Evolutionary conservation across 2,329 filamentous ascomycete species (phyloP), one percentile per base, ranked within the genome.

Genomic region (Hortaea sp.): DNA sequence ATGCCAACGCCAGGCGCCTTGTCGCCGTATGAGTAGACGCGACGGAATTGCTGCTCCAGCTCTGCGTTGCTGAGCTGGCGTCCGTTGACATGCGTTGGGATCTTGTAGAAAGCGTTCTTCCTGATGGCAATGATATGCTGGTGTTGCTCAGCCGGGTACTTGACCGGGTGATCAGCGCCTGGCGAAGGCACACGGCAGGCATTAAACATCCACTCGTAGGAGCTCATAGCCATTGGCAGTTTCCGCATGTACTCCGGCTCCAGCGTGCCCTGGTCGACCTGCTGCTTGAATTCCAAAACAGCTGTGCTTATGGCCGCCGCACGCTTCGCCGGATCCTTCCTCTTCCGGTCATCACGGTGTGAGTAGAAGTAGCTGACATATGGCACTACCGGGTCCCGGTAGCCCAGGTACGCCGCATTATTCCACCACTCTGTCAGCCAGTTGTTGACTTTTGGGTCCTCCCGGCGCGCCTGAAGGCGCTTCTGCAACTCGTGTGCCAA

Each of bases 331-430:
- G 92, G 92, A 66, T 95, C 81, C 52, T 88, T 82, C 55, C 90
- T 81, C 63, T 82, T 78, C 57, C 87, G 82, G 69, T 98, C 94
- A 68, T 98, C 92, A 56, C 88, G 81, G 73, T 97, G 90, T 46
- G 89, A 95, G 74, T 98, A 98, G 73, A 98, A 98, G 78, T 98
- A 98, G 69, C 88, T 95, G 62, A 98, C 92, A 65, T 97, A 98
- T 51, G 92, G 92, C 12, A 97, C 86, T 41, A 98, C 87, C 2
- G 92, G 92, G 66, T 97, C 92, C 55, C 90, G 85, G 73, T 97
- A 97, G 54, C 72, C 77, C 54, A 98, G 80, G 70, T 98, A 98
- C 48, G 92, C 92, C 4, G 82, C 80, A 44, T 95, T 81, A 66
- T 98, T 97, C 92, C 92, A 98, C 92, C 92, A 98, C 58, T 98